These are phyloP conservation scores for Ganoderma leucocontextum DNA, from an alignment of 1,284 basidiomycete genomes.

Conservation along the genomic window DNA sequence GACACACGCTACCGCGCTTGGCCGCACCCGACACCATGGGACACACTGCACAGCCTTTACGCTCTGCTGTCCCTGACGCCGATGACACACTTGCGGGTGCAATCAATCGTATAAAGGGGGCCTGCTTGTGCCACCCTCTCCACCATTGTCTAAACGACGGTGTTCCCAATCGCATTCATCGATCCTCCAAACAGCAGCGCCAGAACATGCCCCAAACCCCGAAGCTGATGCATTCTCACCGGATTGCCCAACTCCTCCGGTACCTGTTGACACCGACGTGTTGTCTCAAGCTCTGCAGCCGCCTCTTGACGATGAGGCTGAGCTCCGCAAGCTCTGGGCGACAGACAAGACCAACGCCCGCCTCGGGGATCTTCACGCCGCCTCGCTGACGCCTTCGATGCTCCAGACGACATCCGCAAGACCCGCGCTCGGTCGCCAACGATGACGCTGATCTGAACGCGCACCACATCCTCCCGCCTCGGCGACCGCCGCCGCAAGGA, in stretches of 20 bases:
- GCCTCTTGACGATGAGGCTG: constrained; percentile 60
- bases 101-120: not conserved
- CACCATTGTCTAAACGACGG: not conserved
- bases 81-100: not conserved
- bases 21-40: not conserved
- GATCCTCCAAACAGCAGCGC: not conserved
- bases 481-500: constrained; percentile 45
- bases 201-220: constrained; percentile 39
- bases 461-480: constrained; percentile 43
- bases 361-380: constrained; percentile 56
- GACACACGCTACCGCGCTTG: constrained; percentile 4
- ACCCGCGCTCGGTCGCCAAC: constrained; percentile 46
- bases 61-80: not conserved
- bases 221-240: constrained; percentile 55
- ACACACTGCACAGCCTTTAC: not conserved
- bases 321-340: constrained; percentile 61
- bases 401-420: constrained; percentile 53
- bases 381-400: constrained; percentile 63
- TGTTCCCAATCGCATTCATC: constrained; percentile 6
- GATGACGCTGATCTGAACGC: constrained; percentile 39
- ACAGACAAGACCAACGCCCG: constrained; percentile 54
- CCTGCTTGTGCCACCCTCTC: not conserved
- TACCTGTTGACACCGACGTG: constrained; percentile 49
- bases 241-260: constrained; percentile 48
- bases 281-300: constrained; percentile 50